phyloP scores from a whole-genome alignment of 176 grass and related monocot species.

The Paspalum notatum region DNA sequence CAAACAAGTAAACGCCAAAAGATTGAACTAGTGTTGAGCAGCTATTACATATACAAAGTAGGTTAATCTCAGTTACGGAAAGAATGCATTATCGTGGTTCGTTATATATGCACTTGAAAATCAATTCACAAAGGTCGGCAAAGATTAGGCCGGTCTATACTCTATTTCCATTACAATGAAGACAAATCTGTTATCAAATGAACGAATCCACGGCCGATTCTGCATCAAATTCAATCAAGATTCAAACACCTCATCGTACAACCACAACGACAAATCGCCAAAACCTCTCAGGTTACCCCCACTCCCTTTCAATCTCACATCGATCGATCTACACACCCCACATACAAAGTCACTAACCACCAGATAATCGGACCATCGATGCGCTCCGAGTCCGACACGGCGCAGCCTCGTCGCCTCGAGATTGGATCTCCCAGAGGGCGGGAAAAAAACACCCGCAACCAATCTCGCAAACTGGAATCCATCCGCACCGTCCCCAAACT shows the following conservation, averaged over 20 bases:
- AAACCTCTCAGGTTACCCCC: constrained; percentile 11
- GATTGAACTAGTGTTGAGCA: not conserved
- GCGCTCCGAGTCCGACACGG: not conserved
- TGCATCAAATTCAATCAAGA: constrained; percentile 23
- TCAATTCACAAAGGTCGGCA: not conserved
- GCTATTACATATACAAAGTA: constrained; percentile 8
- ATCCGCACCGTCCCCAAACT: not conserved
- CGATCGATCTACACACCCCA: constrained; percentile 18
- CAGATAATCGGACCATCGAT: not conserved
- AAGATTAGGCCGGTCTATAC: not conserved
- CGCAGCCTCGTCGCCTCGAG: constrained; percentile 10
- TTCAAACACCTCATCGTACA: constrained; percentile 20
- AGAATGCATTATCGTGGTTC: not conserved
- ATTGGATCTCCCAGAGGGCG: constrained; percentile 46
- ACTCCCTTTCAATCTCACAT: constrained; percentile 6
- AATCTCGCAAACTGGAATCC: constrained; percentile 14
- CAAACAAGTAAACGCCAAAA: not conserved
- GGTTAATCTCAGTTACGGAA: not conserved
- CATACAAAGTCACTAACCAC: not conserved
- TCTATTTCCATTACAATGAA: constrained; percentile 1
- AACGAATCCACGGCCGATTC: not conserved
- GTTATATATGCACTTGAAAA: constrained; percentile 17
- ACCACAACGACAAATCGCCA: not conserved
- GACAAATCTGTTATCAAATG: constrained; percentile 27
- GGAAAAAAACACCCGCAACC: not conserved